Conservation (phyloP, 805 yeast genomes). For the Maudiozyma saulgeensis region DNA sequence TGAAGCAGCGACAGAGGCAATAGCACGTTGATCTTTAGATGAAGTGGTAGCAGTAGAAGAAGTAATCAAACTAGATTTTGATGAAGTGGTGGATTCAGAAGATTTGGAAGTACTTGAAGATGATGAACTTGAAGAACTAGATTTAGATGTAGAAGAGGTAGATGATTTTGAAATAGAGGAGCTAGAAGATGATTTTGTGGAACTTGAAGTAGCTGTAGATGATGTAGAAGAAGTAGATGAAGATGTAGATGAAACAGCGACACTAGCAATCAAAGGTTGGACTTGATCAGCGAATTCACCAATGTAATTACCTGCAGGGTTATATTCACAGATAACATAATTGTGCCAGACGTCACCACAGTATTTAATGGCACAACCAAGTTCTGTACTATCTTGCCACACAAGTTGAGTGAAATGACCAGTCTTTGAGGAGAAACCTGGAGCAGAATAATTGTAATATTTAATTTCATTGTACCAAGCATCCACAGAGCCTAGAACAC, state of each 20-base stretch:
- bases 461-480: slow-evolving; percentile 66
- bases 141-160: background rate
- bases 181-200: background rate
- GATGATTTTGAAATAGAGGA: background rate
- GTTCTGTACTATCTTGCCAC: slow-evolving; percentile 50
- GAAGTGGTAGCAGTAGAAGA: background rate
- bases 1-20: no score
- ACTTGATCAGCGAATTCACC: slow-evolving; percentile 40
- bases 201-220: background rate
- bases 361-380: slow-evolving; percentile 65
- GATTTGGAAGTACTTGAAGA: background rate
- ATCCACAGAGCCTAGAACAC: slow-evolving; percentile 38
- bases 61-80: background rate
- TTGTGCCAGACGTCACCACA: slow-evolving; percentile 46
- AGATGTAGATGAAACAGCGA: background rate
- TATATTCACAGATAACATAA: slow-evolving; percentile 68
- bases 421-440: slow-evolving; percentile 34
- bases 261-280: slow-evolving; percentile 4
- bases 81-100: background rate
- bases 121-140: background rate
- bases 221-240: background rate
- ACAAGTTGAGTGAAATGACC: slow-evolving; percentile 74
- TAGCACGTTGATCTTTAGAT: background rate
- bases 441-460: slow-evolving; percentile 43
- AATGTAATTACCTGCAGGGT: slow-evolving; percentile 60